Evolutionary conservation across 805 yeast species (phyloP), one percentile per base, ranked within the genome.

Genomic region (Zygoascus biomembranicola): DNA sequence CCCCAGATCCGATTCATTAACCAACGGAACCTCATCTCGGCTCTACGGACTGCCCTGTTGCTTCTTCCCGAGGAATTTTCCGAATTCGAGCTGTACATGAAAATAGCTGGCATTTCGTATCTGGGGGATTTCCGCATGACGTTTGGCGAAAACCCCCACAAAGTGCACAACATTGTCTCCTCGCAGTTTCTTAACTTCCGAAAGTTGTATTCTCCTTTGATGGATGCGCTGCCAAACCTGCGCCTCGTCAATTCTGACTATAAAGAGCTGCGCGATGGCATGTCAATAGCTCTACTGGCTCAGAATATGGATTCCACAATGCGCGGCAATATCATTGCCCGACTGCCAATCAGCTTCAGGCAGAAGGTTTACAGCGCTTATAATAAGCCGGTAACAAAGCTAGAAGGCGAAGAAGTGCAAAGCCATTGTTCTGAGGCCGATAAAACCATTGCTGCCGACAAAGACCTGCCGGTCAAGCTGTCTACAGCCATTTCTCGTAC

Each of bases 61-160:
- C 64, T 87, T 20, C 66, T 83, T 20, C 75, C 76, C 37, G 73
- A 70, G 41, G 49, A 56, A 19, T 79, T 86, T 60, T 74, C 79
- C 49, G 89, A 83, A 58, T 67, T 70, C n/a, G 79, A 84, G 41
- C 77, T 94, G 37, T 94, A 84, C 70, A 80, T 79, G 63, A 82
- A 81, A 58, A 85, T 94, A 47, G 84, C 97, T 0, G 79, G 81
- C 13, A 69, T 94, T 16, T 87, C 96, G 19, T 94, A 94, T 65
- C 71, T 82, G 67, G 99, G 99, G 18, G 99, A 94, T 66, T 84
- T 90, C 31, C 79, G 99, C 60, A 84, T 89, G 78, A 73, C 76
- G 44, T 72, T 90, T 31, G 98, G 97, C 1, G 99, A 94, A 67
- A 87, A 94, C 66, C 97, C 97, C 5, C 76, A 83, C 61, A 94